Evolutionary conservation across 192 early-diverging fungal species (phyloP).

Genomic region (Mortierella alpina): DNA sequence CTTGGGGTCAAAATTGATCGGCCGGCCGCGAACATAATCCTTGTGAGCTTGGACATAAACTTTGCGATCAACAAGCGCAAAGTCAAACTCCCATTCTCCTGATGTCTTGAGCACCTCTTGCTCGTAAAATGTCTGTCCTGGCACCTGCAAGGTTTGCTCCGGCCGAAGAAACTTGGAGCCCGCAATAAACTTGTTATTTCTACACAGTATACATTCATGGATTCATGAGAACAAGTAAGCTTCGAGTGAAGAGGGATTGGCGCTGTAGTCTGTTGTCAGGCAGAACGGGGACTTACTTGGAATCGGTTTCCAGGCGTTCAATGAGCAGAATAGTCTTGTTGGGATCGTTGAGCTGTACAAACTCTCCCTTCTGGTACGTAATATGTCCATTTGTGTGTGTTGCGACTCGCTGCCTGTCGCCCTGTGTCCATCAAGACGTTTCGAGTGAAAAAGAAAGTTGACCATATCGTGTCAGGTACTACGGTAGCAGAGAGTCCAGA

Average conservation of each 20-base stretch:
- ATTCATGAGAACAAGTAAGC: neutral
- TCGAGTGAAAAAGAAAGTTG: neutral
- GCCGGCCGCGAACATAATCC: constrained; percentile 40
- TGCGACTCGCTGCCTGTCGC: constrained; percentile 22
- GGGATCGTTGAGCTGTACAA: constrained; percentile 32
- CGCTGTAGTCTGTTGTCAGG: neutral
- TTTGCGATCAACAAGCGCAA: constrained; percentile 40
- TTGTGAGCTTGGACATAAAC: constrained; percentile 45
- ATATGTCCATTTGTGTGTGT: constrained; percentile 13
- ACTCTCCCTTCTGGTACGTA: constrained; percentile 33
- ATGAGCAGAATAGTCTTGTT: constrained; percentile 35
- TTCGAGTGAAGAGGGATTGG: neutral
- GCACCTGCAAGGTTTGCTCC: constrained; percentile 47
- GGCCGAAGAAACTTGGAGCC: constrained; percentile 52
- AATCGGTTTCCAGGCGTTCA: constrained; percentile 40
- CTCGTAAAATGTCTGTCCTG: constrained; percentile 49
- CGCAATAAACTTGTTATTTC: constrained; percentile 23
- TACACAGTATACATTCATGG: neutral
- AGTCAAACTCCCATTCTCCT: constrained; percentile 48
- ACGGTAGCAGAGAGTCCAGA: neutral
- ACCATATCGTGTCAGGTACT: too few species aligned
- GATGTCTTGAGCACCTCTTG: constrained; percentile 53
- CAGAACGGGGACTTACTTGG: constrained; percentile 19
- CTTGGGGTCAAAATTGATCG: constrained; percentile 41
- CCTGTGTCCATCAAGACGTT: neutral